These are phyloP conservation scores for Alternaria novae-zelandiae DNA, from an alignment of 2,329 filamentous ascomycete genomes.

Conservation along the genomic window DNA sequence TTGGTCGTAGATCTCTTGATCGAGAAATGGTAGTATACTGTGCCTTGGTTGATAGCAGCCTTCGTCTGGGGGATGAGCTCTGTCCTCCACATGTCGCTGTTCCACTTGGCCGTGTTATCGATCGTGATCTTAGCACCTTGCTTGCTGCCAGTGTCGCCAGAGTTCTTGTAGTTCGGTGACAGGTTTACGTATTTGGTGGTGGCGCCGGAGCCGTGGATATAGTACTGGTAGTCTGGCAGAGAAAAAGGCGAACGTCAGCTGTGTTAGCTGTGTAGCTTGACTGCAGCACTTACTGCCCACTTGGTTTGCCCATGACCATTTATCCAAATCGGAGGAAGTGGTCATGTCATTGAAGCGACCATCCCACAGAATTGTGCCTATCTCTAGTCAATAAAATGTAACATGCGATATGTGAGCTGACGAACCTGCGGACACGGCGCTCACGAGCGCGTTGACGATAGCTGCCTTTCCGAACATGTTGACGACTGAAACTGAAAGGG, in stretches of 20 bases:
- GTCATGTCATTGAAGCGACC: conserved; percentile 68
- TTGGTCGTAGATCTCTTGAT: conserved; percentile 66
- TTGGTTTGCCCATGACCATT: conserved; percentile 72
- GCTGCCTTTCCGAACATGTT: conserved; percentile 42
- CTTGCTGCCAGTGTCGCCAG: conserved; percentile 64
- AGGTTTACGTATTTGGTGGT: conserved; percentile 68
- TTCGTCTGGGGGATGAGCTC: conserved; percentile 76
- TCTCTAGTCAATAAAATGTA: background rate
- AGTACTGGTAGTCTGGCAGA: conserved; percentile 56
- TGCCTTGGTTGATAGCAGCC: conserved; percentile 69
- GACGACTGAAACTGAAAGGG: background rate
- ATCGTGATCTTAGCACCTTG: conserved; percentile 75
- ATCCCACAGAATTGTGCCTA: conserved; percentile 66
- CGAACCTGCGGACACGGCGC: conserved; percentile 41
- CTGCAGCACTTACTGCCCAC: conserved; percentile 68
- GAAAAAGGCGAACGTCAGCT: background rate
- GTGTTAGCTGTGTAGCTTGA: no score
- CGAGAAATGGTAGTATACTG: conserved; percentile 75
- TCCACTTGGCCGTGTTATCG: conserved; percentile 69
- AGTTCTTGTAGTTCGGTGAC: conserved; percentile 67
- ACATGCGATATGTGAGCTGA: background rate
- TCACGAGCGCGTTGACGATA: conserved; percentile 39
- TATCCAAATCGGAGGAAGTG: conserved; percentile 61
- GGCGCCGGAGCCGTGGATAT: conserved; percentile 69
- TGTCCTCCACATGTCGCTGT: conserved; percentile 76